phyloP scores from a whole-genome alignment of 2,329 filamentous ascomycete species.

The Sporothrix protearum region DNA sequence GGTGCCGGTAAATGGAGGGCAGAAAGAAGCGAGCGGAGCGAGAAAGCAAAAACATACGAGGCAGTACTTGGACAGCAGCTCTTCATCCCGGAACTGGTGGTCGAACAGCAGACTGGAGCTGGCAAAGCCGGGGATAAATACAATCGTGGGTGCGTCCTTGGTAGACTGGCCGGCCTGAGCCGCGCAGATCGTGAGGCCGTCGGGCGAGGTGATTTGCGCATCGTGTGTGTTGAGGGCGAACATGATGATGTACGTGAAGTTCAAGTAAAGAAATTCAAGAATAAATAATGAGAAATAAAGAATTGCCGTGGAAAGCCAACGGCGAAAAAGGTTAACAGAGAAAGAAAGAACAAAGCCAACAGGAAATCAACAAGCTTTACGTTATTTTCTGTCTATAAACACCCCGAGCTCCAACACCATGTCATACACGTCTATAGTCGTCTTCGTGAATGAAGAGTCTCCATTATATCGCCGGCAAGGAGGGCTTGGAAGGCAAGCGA shows the following conservation, averaged over 20 bases:
- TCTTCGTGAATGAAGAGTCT: neutral
- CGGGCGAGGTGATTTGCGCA: conserved; percentile 19
- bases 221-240: conserved; percentile 22
- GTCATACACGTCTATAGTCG: neutral
- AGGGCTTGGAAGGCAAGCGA: neutral
- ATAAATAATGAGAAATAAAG: no score
- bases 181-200: conserved; percentile 25
- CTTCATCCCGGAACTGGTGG: conserved; percentile 24
- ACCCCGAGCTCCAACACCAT: neutral
- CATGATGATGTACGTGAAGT: neutral
- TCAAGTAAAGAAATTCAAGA: no score
- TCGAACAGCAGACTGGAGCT: conserved; percentile 22
- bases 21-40: neutral
- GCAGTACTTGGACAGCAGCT: conserved; percentile 20
- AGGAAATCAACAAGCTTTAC: neutral
- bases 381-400: neutral
- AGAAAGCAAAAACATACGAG: conserved; percentile 1
- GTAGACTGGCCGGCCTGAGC: conserved; percentile 20
- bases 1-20: no score
- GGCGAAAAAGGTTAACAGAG: neutral
- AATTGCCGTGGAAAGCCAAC: neutral
- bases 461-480: neutral
- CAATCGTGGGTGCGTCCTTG: conserved; percentile 16
- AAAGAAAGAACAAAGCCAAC: neutral
- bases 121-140: conserved; percentile 25